Percentiles rank a stretch among this genome's conserved stretches.
These are phyloP conservation scores for Populus davidiana DNA, from an alignment of 345 rosid species.

Conservation along the genomic window DNA sequence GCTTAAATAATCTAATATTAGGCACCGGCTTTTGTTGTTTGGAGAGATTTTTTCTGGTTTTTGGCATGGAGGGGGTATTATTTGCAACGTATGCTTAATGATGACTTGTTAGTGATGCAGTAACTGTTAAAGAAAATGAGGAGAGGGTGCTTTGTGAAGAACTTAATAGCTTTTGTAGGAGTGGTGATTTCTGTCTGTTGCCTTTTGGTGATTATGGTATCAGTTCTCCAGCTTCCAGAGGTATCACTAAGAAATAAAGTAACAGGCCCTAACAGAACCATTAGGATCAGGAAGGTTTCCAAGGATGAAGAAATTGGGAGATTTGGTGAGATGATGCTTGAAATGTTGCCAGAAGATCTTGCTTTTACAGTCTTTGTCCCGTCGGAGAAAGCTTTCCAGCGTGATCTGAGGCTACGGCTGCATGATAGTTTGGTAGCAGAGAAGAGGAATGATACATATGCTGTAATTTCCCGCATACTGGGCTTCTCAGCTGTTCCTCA, in stretches of 20 bases:
- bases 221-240: conserved; percentile 58
- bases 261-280: conserved; percentile 2
- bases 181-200: conserved; percentile 47
- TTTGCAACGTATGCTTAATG: background rate
- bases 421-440: conserved; percentile 29
- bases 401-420: conserved; percentile 45
- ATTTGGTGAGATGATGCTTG: conserved; percentile 75
- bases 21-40: background rate
- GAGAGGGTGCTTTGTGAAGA: conserved; percentile 32
- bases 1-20: background rate
- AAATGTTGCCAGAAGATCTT: conserved; percentile 74
- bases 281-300: conserved; percentile 5
- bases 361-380: conserved; percentile 78
- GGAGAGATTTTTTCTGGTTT: background rate
- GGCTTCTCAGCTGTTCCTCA: conserved; percentile 74
- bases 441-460: conserved; percentile 45
- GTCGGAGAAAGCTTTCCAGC: conserved; percentile 52
- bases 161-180: conserved; percentile 38
- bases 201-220: conserved; percentile 35
- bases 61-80: background rate
- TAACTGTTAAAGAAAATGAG: conserved; percentile 32
- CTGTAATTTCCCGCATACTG: conserved; percentile 58
- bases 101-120: background rate
- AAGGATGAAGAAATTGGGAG: conserved; percentile 34
- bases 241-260: conserved; percentile 20